Conservation (phyloP, 306 rosid species). For the Hippophae tibetana region DNA sequence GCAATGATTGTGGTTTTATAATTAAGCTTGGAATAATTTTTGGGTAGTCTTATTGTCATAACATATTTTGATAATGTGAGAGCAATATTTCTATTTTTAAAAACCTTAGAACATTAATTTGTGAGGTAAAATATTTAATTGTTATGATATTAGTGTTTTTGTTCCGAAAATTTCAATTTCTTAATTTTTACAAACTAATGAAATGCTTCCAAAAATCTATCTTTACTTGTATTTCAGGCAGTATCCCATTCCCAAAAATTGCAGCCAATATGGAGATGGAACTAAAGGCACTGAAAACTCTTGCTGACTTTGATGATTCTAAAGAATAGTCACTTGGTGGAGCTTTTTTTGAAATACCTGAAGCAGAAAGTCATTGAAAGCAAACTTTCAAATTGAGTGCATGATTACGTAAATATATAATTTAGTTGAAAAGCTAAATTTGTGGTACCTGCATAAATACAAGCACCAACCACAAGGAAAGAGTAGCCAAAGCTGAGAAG, state of each 20-base stretch:
- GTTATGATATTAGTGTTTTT: too few species aligned
- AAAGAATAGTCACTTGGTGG: slow-evolving; percentile 61
- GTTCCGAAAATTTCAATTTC: background rate
- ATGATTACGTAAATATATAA: too few species aligned
- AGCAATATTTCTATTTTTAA: too few species aligned
- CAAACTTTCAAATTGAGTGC: too few species aligned
- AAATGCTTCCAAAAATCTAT: slow-evolving; percentile 9
- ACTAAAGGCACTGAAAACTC: slow-evolving; percentile 74
- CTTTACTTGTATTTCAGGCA: slow-evolving; percentile 88
- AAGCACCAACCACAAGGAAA: slow-evolving; percentile 58
- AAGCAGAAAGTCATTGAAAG: slow-evolving; percentile 2
- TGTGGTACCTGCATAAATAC: slow-evolving; percentile 54
- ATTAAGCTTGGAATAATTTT: background rate
- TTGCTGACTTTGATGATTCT: slow-evolving; percentile 35
- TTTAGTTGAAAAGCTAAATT: background rate
- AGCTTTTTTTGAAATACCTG: slow-evolving; percentile 46
- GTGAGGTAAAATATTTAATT: too few species aligned
- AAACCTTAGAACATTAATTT: too few species aligned
- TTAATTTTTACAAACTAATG: slow-evolving; percentile 4
- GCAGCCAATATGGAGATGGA: slow-evolving; percentile 86
- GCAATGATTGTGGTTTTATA: background rate
- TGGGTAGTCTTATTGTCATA: too few species aligned
- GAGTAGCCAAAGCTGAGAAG: slow-evolving; percentile 76
- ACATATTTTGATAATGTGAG: too few species aligned
- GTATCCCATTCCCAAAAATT: slow-evolving; percentile 85